Percentiles rank a stretch among this genome's conserved stretches.
Conservation (phyloP, 2,329 filamentous ascomycete genomes). For the Monosporascus sp. region DNA sequence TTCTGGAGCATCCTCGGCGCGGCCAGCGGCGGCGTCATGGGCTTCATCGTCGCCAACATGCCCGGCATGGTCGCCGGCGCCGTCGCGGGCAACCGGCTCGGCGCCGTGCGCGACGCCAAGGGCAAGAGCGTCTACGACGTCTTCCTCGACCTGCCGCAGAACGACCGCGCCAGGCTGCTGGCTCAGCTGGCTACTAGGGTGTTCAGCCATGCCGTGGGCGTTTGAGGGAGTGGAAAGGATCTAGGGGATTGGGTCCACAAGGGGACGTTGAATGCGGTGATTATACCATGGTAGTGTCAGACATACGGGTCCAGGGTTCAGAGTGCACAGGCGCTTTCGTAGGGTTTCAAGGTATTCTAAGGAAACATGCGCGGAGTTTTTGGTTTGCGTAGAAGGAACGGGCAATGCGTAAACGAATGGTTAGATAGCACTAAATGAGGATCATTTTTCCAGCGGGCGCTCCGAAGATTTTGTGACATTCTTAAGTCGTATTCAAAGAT, state of each 20-base stretch:
- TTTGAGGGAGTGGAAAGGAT: constrained; percentile 23
- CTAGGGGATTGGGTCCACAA: not conserved
- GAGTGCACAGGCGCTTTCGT: not conserved
- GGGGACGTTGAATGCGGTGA: not conserved
- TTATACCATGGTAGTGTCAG: too few relatives aligned
- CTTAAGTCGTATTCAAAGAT: too few relatives aligned
- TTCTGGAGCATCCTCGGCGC: constrained; percentile 89
- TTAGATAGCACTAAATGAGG: not conserved
- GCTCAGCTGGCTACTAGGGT: constrained; percentile 82
- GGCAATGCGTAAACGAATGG: not conserved
- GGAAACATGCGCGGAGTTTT: not conserved
- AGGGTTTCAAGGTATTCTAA: not conserved
- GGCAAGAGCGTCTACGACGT: constrained; percentile 95
- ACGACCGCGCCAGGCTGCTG: constrained; percentile 74
- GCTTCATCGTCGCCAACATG: constrained; percentile 92
- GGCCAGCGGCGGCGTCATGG: constrained; percentile 80
- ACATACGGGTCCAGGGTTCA: not conserved
- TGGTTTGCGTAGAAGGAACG: not conserved
- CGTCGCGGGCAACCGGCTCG: constrained; percentile 88
- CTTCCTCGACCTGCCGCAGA: constrained; percentile 79
- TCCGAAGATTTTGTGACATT: too few relatives aligned
- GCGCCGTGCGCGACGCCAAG: constrained; percentile 80
- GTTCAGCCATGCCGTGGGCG: constrained; percentile 71
- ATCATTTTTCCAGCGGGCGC: too few relatives aligned
- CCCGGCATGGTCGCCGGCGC: constrained; percentile 84